Base-by-base conservation (phyloP, 75 land plant genomes). In the Picea sitchensis region DNA sequence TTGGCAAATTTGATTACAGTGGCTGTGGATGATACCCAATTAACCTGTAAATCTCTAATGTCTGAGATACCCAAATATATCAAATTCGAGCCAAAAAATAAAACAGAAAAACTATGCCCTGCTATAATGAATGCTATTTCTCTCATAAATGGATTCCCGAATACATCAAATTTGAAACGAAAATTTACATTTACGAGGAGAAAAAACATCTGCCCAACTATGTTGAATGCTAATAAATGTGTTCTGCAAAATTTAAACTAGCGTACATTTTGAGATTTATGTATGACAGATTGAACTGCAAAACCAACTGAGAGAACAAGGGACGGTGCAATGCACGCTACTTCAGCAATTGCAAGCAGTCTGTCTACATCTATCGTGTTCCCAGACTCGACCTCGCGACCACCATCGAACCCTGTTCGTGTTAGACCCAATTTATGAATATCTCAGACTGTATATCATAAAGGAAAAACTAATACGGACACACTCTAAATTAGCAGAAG, bases 321-420 rank as follows among this genome's bases (percentile, higher is more conserved):
- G 57, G 92, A 86, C 1, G 84, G 81, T 44, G 59, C 60, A 14
- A 88, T 63, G 77, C 86, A 81, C 0, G 82, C 2, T 2, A 78
- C 77, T 72, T 90, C 92, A 9, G 79, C 62, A 54, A 80, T 34
- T 8, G 81, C 73, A 7, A 90, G 82, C 23, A 90, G 58, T 44
- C 11, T 71, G 74, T 71, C 74, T 41, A 71, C 51, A 47, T 71
- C 74, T 41, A 71, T 6, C 13, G 74, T 1, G n/a, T 44, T 21
- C 4, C 20, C 17, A 20, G 74, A 71, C n/a, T 47, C 74, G 74
- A 71, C 20, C 56, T 38, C 74, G 56, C 44, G 74, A n/a, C 74
- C 74, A 41, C 44, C 54, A 7, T 71, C 74, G n/a, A 71, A 44
- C 41, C 54, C 74, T 71, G 74, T 41, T 51, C 56, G 56, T 51